Evolutionary conservation across 2,329 filamentous ascomycete species (phyloP).

Genomic region (Alternaria burnsii): DNA sequence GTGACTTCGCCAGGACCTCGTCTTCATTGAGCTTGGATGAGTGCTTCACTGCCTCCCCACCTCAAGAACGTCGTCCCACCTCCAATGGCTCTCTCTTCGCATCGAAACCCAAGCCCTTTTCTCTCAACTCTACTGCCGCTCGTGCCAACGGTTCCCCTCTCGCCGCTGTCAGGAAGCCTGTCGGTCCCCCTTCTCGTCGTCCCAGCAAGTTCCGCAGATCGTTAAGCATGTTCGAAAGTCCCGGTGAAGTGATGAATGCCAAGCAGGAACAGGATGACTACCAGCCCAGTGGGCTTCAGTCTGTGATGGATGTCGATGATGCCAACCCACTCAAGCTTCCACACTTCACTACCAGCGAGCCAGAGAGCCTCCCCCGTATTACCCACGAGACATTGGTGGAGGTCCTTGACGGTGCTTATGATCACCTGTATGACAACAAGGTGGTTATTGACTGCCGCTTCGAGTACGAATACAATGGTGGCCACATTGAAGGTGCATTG

Average conservation of each 20-base stretch:
- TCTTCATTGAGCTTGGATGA: slow-evolving; percentile 76
- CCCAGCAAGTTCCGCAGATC: slow-evolving; percentile 80
- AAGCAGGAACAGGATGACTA: slow-evolving; percentile 70
- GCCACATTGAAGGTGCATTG: slow-evolving; percentile 90
- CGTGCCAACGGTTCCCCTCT: slow-evolving; percentile 79
- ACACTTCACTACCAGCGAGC: slow-evolving; percentile 83
- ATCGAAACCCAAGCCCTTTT: slow-evolving; percentile 72
- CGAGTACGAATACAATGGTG: slow-evolving; percentile 97
- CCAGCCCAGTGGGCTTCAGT: slow-evolving; percentile 68
- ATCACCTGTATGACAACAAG: slow-evolving; percentile 77
- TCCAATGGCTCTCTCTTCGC: slow-evolving; percentile 62
- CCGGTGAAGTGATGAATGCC: slow-evolving; percentile 81
- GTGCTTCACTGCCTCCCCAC: slow-evolving; percentile 82
- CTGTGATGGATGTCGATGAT: slow-evolving; percentile 86
- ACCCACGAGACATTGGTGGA: slow-evolving; percentile 80
- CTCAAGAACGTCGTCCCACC: slow-evolving; percentile 71
- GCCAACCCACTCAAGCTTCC: slow-evolving; percentile 77
- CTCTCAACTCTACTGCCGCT: slow-evolving; percentile 62
- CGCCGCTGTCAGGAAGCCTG: slow-evolving; percentile 70
- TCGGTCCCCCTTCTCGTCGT: slow-evolving; percentile 74
- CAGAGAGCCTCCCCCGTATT: slow-evolving; percentile 89
- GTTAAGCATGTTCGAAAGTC: slow-evolving; percentile 96
- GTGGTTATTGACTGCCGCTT: slow-evolving; percentile 96
- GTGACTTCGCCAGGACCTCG: slow-evolving; percentile 59
- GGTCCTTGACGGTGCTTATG: slow-evolving; percentile 86